Percentiles rank a stretch among this genome's conserved stretches.
phyloP scores from a whole-genome alignment of 306 rosid genomes.

The Inga oerstediana region DNA sequence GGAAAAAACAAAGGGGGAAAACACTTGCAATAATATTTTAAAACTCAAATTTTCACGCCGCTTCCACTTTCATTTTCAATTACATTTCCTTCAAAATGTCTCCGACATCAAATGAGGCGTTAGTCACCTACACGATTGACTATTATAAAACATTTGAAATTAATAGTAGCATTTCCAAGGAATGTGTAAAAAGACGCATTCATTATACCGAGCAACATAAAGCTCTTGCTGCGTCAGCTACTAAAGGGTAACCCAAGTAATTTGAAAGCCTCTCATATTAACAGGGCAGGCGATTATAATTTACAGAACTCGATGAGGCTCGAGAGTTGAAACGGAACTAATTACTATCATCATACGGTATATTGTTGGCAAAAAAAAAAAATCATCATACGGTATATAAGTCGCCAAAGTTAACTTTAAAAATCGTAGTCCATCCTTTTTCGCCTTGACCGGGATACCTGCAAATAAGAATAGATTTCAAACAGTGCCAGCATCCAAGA shows the following conservation, averaged over 20 bases:
- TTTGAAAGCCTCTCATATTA: background rate
- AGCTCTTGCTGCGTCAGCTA: background rate
- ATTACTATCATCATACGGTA: conserved; percentile 7
- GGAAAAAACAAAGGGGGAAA: too few species aligned
- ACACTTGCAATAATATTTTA: background rate
- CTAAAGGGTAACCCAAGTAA: background rate
- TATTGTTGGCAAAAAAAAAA: background rate
- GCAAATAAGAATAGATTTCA: conserved; percentile 34
- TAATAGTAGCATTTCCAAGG: background rate
- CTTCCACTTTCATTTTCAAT: background rate
- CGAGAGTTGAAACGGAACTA: background rate
- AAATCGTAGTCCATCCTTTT: conserved; percentile 23
- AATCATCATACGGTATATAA: background rate
- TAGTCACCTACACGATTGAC: background rate
- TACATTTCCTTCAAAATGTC: background rate
- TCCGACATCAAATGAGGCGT: background rate
- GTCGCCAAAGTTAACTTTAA: conserved; percentile 5
- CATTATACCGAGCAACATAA: background rate
- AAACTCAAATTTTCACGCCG: background rate
- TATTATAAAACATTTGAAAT: background rate
- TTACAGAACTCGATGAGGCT: conserved; percentile 18
- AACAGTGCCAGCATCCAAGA: background rate
- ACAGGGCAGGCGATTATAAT: conserved; percentile 18
- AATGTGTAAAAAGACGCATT: background rate
- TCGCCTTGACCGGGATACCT: conserved; percentile 38